Percentiles rank a stretch among this genome's conserved stretches.
Evolutionary conservation across 495 filamentous ascomycete genomes (phyloP).

Genomic region (Talaromyces borbonicus): DNA sequence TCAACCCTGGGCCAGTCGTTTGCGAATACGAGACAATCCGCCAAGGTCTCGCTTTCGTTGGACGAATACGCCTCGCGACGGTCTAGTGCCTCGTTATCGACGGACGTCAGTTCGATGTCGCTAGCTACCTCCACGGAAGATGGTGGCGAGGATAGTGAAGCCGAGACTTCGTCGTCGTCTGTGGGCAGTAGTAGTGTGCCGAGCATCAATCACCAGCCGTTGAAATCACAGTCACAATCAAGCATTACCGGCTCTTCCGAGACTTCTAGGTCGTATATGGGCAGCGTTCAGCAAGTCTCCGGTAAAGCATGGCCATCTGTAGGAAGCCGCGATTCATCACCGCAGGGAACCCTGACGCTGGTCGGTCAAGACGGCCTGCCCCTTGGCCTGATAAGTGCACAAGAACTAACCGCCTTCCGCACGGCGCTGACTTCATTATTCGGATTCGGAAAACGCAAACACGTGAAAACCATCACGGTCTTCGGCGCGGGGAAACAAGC

Average conservation of each 20-base stretch:
- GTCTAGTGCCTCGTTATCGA: constrained; percentile 23
- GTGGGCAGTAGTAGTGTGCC: not conserved
- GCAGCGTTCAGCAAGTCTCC: not conserved
- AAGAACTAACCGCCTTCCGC: constrained; percentile 84
- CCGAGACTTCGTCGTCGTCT: constrained; percentile 17
- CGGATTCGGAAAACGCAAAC: constrained; percentile 58
- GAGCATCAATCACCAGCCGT: constrained; percentile 25
- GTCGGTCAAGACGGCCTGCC: constrained; percentile 58
- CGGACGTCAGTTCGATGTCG: constrained; percentile 31
- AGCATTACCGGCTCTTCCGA: not conserved
- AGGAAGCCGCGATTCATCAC: constrained; percentile 47
- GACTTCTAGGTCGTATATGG: not conserved
- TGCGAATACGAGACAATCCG: constrained; percentile 1
- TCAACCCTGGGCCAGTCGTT: constrained; percentile 3
- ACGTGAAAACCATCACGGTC: constrained; percentile 62
- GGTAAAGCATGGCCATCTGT: constrained; percentile 26
- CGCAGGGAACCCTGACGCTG: constrained; percentile 70
- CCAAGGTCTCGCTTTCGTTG: constrained; percentile 6
- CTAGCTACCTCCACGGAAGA: constrained; percentile 23
- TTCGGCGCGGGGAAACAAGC: constrained; percentile 91
- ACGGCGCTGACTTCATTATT: constrained; percentile 76
- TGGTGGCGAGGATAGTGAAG: constrained; percentile 19
- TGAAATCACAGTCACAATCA: constrained; percentile 10
- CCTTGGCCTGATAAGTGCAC: constrained; percentile 71
- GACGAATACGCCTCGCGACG: constrained; percentile 4